Conservation (phyloP, 2,329 filamentous ascomycete species). For the Aspergillus sp. region DNA sequence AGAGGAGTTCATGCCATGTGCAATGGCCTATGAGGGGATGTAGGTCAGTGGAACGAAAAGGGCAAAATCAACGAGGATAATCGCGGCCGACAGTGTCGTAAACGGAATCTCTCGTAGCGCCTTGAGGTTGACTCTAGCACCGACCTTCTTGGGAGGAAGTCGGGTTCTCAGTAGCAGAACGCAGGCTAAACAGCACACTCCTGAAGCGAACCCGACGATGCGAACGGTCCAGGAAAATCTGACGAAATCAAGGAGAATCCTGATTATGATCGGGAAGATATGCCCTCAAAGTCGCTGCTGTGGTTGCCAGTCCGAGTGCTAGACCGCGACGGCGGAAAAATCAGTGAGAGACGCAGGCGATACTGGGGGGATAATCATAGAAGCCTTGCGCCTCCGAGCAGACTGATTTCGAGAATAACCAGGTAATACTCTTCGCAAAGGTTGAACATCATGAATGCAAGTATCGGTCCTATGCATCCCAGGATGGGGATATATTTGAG, state of each 20-base stretch:
- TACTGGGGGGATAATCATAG: conserved; percentile 15
- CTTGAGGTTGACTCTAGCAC: conserved; percentile 12
- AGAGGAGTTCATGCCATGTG: conserved; percentile 14
- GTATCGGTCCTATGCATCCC: conserved; percentile 11
- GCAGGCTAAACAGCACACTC: not conserved
- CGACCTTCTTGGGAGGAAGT: conserved; percentile 11
- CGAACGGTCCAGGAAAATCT: conserved; percentile 10
- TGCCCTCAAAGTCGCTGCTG: conserved; percentile 15
- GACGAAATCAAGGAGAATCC: conserved; percentile 4
- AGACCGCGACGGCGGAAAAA: conserved; percentile 16
- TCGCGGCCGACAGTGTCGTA: conserved; percentile 18
- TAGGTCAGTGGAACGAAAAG: conserved; percentile 32
- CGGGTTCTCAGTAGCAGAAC: conserved; percentile 3
- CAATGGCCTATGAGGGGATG: conserved; percentile 24
- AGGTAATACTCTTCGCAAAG: conserved; percentile 21
- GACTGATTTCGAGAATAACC: conserved; percentile 16
- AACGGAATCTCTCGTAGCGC: conserved; percentile 17
- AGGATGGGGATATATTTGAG: conserved; percentile 3
- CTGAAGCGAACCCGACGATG: conserved; percentile 3
- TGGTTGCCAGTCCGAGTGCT: conserved; percentile 16
- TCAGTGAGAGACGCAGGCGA: conserved; percentile 19
- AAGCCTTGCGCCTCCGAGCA: conserved; percentile 14
- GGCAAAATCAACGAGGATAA: conserved; percentile 29
- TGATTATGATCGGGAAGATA: conserved; percentile 17
- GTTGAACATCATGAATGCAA: conserved; percentile 23